phyloP scores from a whole-genome alignment of 305 asterid genomes.

The Fraxinus floribunda region DNA sequence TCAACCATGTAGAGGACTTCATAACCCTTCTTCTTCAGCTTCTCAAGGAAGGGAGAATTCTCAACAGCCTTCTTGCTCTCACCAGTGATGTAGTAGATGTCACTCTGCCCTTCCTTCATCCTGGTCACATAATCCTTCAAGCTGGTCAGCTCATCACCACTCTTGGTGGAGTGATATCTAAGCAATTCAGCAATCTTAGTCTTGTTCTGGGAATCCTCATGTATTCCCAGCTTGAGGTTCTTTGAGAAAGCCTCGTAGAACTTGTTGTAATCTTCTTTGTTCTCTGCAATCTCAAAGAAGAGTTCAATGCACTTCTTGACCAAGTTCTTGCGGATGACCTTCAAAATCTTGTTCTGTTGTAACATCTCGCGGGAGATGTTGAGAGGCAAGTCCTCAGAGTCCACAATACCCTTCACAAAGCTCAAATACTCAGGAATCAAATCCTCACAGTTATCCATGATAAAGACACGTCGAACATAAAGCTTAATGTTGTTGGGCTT shows the following conservation, averaged over 20 bases:
- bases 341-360: conserved; percentile 67
- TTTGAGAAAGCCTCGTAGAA: conserved; percentile 71
- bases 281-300: conserved; percentile 69
- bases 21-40: conserved; percentile 34
- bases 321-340: conserved; percentile 71
- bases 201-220: conserved; percentile 35
- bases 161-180: conserved; percentile 54
- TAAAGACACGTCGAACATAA: conserved; percentile 41
- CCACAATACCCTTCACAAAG: conserved; percentile 42
- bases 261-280: conserved; percentile 69
- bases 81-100: conserved; percentile 34
- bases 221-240: conserved; percentile 46
- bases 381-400: conserved; percentile 37
- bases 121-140: conserved; percentile 38
- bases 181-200: conserved; percentile 34
- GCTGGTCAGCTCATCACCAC: conserved; percentile 47
- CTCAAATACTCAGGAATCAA: conserved; percentile 38
- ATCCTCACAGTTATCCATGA: conserved; percentile 46
- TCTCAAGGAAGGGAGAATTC: conserved; percentile 42
- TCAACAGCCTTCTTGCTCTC: conserved; percentile 40
- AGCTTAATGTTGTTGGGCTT: conserved; percentile 37
- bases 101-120: conserved; percentile 38
- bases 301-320: conserved; percentile 71
- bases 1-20: conserved; percentile 40
- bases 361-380: conserved; percentile 45